A percentile compares a stretch with the other conserved stretches of the same genome.
phyloP scores from a whole-genome alignment of 1,284 basidiomycete genomes.

The Trametes pubescens region DNA sequence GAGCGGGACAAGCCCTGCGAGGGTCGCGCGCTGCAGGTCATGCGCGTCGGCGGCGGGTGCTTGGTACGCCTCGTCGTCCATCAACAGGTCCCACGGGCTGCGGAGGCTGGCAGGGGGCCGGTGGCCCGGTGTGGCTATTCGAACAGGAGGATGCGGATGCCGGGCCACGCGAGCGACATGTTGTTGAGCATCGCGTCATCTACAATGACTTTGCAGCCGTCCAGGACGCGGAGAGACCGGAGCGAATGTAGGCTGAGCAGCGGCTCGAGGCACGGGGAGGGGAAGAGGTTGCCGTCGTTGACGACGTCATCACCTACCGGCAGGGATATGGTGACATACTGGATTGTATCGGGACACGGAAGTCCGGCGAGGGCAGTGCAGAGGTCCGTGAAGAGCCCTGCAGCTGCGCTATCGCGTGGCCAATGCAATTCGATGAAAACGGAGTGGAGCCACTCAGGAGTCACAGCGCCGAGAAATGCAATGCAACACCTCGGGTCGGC shows the following conservation, averaged over 20 bases:
- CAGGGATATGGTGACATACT: background rate
- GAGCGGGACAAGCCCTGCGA: background rate
- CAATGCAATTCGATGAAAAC: no score
- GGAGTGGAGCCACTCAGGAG: no score
- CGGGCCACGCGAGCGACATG: conserved; percentile 1
- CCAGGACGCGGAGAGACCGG: background rate
- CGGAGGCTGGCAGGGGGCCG: no score
- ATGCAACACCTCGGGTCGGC: no score
- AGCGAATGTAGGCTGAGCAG: background rate
- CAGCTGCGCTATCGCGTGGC: background rate
- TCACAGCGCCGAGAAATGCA: no score
- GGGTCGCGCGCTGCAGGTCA: background rate
- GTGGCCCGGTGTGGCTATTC: background rate
- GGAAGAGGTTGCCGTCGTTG: background rate
- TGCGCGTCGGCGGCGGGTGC: background rate
- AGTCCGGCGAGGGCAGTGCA: background rate
- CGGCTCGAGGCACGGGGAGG: background rate
- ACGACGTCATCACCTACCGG: background rate
- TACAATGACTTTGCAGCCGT: background rate
- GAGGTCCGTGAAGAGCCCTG: background rate
- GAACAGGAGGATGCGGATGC: background rate
- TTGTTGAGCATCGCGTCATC: background rate
- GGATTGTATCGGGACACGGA: background rate
- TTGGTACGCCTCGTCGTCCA: background rate
- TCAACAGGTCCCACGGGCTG: no score